Conservation (phyloP, 768 basidiomycete genomes). For the Pleurotus salmoneostramineus region DNA sequence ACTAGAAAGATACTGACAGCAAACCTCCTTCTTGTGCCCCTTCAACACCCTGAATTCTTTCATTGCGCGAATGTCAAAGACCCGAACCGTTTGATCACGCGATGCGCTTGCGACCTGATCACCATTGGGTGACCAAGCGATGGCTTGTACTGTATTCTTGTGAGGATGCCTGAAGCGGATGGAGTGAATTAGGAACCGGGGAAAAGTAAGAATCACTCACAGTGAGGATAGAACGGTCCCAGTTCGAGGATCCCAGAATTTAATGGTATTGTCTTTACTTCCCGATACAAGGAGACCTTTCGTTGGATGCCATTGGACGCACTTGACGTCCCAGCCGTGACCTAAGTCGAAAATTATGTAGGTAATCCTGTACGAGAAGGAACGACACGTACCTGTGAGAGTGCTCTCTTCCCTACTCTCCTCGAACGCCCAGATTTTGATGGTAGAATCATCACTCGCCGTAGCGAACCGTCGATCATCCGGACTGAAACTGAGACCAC, state of each 20-base stretch:
- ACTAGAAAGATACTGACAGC: constrained; percentile 56
- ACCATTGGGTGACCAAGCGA: constrained; percentile 93
- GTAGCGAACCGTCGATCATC: constrained; percentile 92
- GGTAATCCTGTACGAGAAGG: not conserved
- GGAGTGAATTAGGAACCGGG: not conserved
- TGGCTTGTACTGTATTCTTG: constrained; percentile 93
- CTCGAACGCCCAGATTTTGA: constrained; percentile 94
- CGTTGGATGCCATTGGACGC: constrained; percentile 97
- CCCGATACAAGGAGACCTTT: constrained; percentile 95
- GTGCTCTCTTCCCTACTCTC: constrained; percentile 86
- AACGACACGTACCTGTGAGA: constrained; percentile 60
- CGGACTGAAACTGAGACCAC: constrained; percentile 89
- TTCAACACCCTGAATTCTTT: constrained; percentile 90
- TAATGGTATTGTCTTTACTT: constrained; percentile 96
- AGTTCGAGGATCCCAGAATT: constrained; percentile 98
- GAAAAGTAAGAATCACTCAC: constrained; percentile 38
- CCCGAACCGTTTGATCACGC: constrained; percentile 89
- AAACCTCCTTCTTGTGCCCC: constrained; percentile 98
- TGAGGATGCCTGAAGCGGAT: constrained; percentile 77
- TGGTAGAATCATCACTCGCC: constrained; percentile 91
- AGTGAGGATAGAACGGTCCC: constrained; percentile 87
- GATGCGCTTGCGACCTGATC: constrained; percentile 93
- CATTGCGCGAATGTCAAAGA: constrained; percentile 98
- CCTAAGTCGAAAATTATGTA: constrained; percentile 38
- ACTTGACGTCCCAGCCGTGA: constrained; percentile 99